These are phyloP conservation scores for Cylindrotheca fusiformis DNA, from an alignment of 108 stramenopile genomes.

Conservation along the genomic window DNA sequence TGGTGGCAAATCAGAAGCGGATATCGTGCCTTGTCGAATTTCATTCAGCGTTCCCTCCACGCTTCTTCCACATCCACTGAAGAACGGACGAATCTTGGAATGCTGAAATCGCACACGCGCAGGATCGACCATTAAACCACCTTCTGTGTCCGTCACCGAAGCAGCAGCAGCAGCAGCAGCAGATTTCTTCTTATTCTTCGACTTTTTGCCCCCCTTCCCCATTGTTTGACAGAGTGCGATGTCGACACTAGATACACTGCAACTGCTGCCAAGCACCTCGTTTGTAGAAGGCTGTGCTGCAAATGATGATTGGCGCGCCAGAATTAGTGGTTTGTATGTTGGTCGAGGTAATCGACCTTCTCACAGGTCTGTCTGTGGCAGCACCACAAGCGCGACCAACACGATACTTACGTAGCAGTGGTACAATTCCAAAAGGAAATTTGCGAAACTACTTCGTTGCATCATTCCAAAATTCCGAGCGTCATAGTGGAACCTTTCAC, in stretches of 20 bases:
- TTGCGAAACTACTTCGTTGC: background rate
- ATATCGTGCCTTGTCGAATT: constrained; percentile 62
- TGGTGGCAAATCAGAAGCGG: constrained; percentile 70
- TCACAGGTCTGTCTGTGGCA: too few relatives aligned
- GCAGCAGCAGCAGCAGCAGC: background rate
- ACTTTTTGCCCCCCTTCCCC: constrained; percentile 7
- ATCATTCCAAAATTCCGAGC: background rate
- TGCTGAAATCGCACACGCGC: constrained; percentile 86
- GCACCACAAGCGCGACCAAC: too few relatives aligned
- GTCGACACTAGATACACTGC: too few relatives aligned
- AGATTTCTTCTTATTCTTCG: constrained; percentile 1
- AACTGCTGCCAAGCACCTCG: too few relatives aligned
- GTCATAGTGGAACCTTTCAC: background rate
- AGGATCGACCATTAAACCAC: constrained; percentile 67
- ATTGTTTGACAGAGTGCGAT: constrained; percentile 3
- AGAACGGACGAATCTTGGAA: constrained; percentile 80
- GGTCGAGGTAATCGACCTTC: too few relatives aligned
- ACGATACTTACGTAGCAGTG: too few relatives aligned
- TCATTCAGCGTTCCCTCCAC: constrained; percentile 72
- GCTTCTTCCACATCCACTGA: constrained; percentile 87
- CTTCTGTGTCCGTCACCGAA: constrained; percentile 1
- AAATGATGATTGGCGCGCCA: too few relatives aligned
- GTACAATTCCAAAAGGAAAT: background rate
- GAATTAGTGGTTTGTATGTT: too few relatives aligned
- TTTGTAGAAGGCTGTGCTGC: too few relatives aligned